Evolutionary conservation across 140 eudicot genomes (phyloP).

Genomic region (Senecio squalidus): DNA sequence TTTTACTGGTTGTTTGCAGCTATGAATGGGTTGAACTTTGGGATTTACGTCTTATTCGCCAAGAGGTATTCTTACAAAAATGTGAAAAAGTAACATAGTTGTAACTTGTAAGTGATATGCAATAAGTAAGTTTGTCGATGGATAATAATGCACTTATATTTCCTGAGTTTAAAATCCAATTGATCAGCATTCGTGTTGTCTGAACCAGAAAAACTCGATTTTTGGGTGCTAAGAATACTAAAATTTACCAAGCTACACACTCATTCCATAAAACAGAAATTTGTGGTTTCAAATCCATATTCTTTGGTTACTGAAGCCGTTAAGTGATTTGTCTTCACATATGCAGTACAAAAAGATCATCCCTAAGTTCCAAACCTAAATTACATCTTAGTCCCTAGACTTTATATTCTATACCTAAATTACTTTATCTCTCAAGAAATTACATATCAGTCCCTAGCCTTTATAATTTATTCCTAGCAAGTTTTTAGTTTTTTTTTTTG

Average conservation of each 20-base stretch:
- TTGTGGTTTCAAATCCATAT: conserved; percentile 4
- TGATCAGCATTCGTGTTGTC: conserved; percentile 5
- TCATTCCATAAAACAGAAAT: conserved; percentile 10
- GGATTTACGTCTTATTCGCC: conserved; percentile 34
- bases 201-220: not conserved
- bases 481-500: no score
- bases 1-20: conserved; percentile 72
- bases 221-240: conserved; percentile 5
- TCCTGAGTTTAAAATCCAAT: not conserved
- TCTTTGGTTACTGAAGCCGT: conserved; percentile 17
- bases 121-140: not conserved
- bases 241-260: conserved; percentile 21
- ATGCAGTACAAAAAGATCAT: not conserved
- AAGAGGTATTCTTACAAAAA: conserved; percentile 58
- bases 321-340: not conserved
- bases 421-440: no score
- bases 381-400: not conserved
- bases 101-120: not conserved
- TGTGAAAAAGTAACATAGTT: conserved; percentile 13
- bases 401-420: not conserved
- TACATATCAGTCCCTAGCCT: no score
- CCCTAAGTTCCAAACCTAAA: not conserved
- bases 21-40: conserved; percentile 35
- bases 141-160: not conserved
- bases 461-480: no score